Conservation (phyloP, 2,329 filamentous ascomycete genomes). For the Mycosphaerella sp. region DNA sequence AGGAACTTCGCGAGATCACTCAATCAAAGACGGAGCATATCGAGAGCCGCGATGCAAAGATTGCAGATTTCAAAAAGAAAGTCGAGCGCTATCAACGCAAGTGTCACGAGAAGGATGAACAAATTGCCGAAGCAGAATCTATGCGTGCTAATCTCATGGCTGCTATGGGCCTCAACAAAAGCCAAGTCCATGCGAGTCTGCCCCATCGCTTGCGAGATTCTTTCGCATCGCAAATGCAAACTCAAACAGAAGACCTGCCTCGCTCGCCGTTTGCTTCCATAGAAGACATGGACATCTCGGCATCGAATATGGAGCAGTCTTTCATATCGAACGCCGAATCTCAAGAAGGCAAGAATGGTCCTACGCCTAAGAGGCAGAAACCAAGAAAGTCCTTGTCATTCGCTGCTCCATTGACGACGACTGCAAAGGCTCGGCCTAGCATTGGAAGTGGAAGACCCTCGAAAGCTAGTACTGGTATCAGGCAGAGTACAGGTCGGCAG, state of each 20-base stretch:
- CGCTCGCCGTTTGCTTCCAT: conserved; percentile 11
- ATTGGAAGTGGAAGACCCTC: conserved; percentile 15
- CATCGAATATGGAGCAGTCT: conserved; percentile 17
- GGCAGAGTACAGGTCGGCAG: conserved; percentile 17
- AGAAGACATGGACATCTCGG: conserved; percentile 16
- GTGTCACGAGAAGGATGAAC: conserved; percentile 33
- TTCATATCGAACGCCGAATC: conserved; percentile 31
- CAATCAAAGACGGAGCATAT: conserved; percentile 4
- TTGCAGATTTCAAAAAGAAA: conserved; percentile 23
- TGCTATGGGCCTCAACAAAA: conserved; percentile 32
- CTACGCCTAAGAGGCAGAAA: conserved; percentile 38
- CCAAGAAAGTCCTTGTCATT: conserved; percentile 15
- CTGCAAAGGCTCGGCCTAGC: conserved; percentile 26
- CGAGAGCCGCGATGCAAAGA: conserved; percentile 15
- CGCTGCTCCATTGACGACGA: conserved; percentile 17
- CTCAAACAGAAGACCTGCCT: conserved; percentile 14
- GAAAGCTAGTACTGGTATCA: conserved; percentile 10
- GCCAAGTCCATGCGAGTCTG: conserved; percentile 7
- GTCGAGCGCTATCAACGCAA: conserved; percentile 31
- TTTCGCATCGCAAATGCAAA: conserved; percentile 8
- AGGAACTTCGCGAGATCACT: background rate
- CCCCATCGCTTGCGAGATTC: conserved; percentile 22
- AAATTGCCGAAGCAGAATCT: conserved; percentile 36
- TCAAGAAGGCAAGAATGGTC: conserved; percentile 26
- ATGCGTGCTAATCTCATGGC: conserved; percentile 36